Conservation (phyloP, 805 yeast genomes). For the Saturnispora halmiae region DNA sequence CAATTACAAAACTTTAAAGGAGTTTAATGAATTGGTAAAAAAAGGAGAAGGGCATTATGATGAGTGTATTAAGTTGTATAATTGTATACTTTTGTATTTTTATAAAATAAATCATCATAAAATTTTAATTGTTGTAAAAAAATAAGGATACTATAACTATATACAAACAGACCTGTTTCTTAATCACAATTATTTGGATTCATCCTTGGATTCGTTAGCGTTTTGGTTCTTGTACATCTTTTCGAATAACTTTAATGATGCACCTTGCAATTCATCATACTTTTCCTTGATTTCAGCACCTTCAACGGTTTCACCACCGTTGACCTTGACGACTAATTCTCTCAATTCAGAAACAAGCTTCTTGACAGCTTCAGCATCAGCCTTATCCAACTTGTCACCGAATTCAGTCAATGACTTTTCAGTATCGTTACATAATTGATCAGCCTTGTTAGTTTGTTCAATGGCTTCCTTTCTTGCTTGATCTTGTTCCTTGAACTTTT, state of each 20-base stretch:
- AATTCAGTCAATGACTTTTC: conserved; percentile 78
- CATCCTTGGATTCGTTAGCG: conserved; percentile 14
- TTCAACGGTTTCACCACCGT: conserved; percentile 43
- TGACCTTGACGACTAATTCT: conserved; percentile 54
- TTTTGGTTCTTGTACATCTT: conserved; percentile 44
- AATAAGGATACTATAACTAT: conserved; percentile 3
- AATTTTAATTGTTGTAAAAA: too few species aligned
- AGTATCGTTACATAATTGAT: conserved; percentile 75
- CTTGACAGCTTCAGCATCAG: conserved; percentile 40
- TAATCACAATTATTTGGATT: conserved; percentile 10
- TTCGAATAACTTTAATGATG: conserved; percentile 69
- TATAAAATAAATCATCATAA: too few species aligned
- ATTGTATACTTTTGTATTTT: too few species aligned
- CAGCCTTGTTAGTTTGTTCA: conserved; percentile 72
- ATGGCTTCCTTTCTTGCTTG: conserved; percentile 49
- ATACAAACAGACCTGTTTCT: background rate
- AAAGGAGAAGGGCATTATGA: too few species aligned
- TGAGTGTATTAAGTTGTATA: too few species aligned
- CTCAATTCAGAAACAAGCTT: conserved; percentile 50
- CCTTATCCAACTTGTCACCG: conserved; percentile 47
- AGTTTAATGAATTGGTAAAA: too few species aligned
- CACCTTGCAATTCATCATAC: conserved; percentile 67
- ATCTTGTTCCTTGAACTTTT: conserved; percentile 51
- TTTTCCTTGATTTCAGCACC: conserved; percentile 54
- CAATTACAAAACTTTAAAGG: conserved; percentile 17